Evolutionary conservation across 2,329 filamentous ascomycete genomes (phyloP).

Genomic region (Xylaria sp.): DNA sequence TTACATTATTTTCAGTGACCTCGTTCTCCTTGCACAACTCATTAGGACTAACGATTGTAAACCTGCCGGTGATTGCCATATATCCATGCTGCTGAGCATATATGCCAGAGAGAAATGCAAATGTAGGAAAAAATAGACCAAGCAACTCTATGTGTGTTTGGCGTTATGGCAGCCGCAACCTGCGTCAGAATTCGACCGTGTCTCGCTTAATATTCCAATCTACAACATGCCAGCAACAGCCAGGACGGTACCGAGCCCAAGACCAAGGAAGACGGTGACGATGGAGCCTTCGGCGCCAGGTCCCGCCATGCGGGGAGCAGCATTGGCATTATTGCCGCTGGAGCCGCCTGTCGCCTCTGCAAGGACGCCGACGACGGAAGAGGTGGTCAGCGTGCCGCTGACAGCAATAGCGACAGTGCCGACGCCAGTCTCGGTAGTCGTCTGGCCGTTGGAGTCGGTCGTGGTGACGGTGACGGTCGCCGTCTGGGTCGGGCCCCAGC

Average conservation of each 20-base stretch:
- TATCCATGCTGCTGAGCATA: neutral
- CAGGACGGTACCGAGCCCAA: constrained; percentile 46
- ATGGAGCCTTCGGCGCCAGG: constrained; percentile 43
- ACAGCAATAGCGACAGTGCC: constrained; percentile 48
- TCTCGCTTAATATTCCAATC: constrained; percentile 2
- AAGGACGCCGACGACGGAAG: constrained; percentile 39
- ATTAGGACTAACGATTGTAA: neutral
- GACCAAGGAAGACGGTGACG: constrained; percentile 46
- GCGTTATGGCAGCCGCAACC: neutral
- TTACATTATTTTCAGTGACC: neutral
- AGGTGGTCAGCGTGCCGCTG: constrained; percentile 51
- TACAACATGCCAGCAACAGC: constrained; percentile 47
- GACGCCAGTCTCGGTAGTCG: constrained; percentile 46
- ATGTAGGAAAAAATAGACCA: neutral
- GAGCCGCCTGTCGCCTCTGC: constrained; percentile 29
- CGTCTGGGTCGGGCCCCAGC: constrained; percentile 52
- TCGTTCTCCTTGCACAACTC: neutral
- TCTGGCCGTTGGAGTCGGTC: constrained; percentile 45
- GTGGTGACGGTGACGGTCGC: constrained; percentile 51
- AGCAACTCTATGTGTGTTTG: neutral
- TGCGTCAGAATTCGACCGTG: neutral
- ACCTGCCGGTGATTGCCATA: neutral
- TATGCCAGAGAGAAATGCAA: neutral
- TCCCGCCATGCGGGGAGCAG: constrained; percentile 27
- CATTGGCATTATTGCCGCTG: constrained; percentile 24